These are phyloP conservation scores for Calonectria pseudoreteaudii DNA, from an alignment of 2,329 filamentous ascomycete genomes.

Conservation along the genomic window DNA sequence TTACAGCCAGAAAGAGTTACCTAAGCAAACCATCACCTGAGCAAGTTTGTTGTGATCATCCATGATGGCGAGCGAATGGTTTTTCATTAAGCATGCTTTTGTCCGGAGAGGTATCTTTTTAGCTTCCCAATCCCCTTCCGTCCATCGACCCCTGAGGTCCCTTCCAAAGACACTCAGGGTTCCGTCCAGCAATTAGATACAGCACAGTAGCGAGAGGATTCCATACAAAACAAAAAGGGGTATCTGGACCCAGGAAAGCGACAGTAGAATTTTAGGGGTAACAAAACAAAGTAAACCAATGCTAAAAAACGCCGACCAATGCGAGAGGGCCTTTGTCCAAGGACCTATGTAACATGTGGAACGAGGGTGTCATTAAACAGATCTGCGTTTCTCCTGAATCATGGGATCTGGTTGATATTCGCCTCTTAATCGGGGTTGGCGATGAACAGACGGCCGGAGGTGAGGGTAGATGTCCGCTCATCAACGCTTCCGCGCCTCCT, in stretches of 20 bases:
- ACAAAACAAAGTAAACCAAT: conserved; percentile 36
- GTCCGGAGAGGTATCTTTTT: conserved; percentile 44
- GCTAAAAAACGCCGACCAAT: conserved; percentile 44
- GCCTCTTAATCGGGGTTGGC: conserved; percentile 79
- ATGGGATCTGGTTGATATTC: conserved; percentile 26
- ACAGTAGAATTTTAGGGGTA: conserved; percentile 32
- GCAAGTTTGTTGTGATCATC: not conserved
- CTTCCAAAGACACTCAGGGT: conserved; percentile 34
- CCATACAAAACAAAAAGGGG: conserved; percentile 33
- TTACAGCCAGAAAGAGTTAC: conserved; percentile 3
- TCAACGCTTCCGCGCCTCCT: conserved; percentile 84
- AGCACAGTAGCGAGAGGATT: conserved; percentile 39
- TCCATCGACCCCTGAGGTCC: conserved; percentile 34
- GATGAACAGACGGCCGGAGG: conserved; percentile 80
- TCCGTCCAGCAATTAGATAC: conserved; percentile 31
- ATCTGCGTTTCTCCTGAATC: conserved; percentile 26
- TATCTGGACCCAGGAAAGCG: conserved; percentile 41
- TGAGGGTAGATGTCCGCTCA: conserved; percentile 82
- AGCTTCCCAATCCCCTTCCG: conserved; percentile 35
- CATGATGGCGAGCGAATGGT: conserved; percentile 20
- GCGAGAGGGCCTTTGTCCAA: conserved; percentile 33
- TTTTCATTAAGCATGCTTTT: conserved; percentile 44
- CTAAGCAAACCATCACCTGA: conserved; percentile 16
- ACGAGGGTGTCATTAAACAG: conserved; percentile 33
- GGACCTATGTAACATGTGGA: conserved; percentile 29